Base-by-base conservation (phyloP, 208 protist genomes). In the Strigomonas culicis region DNA sequence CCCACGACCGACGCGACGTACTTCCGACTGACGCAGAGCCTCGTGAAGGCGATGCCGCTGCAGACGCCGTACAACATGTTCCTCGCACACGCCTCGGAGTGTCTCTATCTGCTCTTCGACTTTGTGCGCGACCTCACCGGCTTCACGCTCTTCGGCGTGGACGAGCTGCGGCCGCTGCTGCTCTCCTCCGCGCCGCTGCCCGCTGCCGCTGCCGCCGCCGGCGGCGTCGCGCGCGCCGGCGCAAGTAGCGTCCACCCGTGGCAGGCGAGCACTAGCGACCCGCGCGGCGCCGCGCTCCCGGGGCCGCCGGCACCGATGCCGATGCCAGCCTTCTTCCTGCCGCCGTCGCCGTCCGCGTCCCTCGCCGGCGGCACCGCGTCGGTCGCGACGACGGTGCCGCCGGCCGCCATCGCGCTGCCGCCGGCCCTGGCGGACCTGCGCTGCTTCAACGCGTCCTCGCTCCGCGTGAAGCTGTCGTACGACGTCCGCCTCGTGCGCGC, bases 81-180 rank as follows among this genome's bases (percentile, higher is more conserved):
- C 70, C 86, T 85, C 46, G 70, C 44, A 47, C 63, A 72, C 52
- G 74, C 81, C 17, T 74, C 82, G 1, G 59, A 73, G 22, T 77
- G 64, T 60, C 76, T 95, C 36, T 82, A 74, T 59, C 71, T 74
- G 27, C 51, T 85, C 4, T 76, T 82, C 56, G 68, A 75, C 43
- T 95, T 86, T 59, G 69, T 71, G 17, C 84, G 85, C 17, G 86
- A 95, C 58, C 56, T 93, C 31, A 66, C 59, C 0, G 84, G 82
- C n/a, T 88, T 92, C 43, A 25, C 77, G 13, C 72, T 73, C 28
- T 88, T 86, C 73, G 86, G 86, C 22, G 52, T 93, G 17, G 79
- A 95, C 57, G 51, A 59, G 36, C 50, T 94, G 25, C 39, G 39
- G 39, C 39, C 52, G 66, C 1, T 67, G 72, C 8, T 83, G 76